These are phyloP conservation scores for Colletotrichum lini DNA, from an alignment of 2,329 filamentous ascomycete species.

Conservation along the genomic window DNA sequence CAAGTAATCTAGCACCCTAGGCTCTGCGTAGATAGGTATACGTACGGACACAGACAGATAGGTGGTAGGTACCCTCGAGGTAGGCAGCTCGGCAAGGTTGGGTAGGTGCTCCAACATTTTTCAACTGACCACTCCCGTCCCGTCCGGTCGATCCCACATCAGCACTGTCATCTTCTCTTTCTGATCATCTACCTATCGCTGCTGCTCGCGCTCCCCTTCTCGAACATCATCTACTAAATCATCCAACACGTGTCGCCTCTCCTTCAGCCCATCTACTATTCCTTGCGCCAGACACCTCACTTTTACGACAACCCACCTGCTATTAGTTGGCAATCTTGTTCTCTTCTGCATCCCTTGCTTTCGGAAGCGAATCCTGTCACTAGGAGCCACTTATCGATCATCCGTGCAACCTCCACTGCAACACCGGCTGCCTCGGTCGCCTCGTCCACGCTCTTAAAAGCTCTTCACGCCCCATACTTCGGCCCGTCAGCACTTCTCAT, in stretches of 20 bases:
- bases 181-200: constrained; percentile 11
- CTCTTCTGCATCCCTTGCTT: constrained; percentile 18
- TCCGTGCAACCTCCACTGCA: constrained; percentile 42
- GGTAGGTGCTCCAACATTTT: constrained; percentile 22
- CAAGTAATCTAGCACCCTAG: neutral
- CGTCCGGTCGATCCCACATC: constrained; percentile 28
- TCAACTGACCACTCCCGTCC: constrained; percentile 24
- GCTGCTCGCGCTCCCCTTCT: constrained; percentile 19
- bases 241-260: constrained; percentile 14
- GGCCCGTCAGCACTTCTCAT: constrained; percentile 10
- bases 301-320: neutral
- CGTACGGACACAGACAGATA: too few species aligned
- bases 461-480: constrained; percentile 34
- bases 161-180: constrained; percentile 25
- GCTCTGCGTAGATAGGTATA: constrained; percentile 4
- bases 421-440: constrained; percentile 39
- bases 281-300: neutral
- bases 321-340: constrained; percentile 4
- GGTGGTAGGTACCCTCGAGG: neutral
- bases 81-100: constrained; percentile 11
- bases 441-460: constrained; percentile 31
- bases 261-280: constrained; percentile 5
- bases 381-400: constrained; percentile 38
- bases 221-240: constrained; percentile 5
- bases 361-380: constrained; percentile 23